These are phyloP conservation scores for Cadophora sp. DNA, from an alignment of 2,329 filamentous ascomycete species.

Conservation along the genomic window DNA sequence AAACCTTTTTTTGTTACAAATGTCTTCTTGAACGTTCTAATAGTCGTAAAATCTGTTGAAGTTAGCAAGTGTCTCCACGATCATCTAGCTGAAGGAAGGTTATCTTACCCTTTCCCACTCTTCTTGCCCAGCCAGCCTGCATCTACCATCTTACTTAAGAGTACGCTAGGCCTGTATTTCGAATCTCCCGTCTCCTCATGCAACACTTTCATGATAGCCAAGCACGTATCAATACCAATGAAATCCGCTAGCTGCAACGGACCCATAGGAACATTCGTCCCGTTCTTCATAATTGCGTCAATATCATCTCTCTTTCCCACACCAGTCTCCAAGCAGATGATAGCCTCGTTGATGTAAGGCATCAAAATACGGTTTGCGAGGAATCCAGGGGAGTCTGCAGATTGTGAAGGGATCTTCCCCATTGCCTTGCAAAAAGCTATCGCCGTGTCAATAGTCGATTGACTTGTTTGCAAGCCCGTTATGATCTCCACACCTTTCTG, in stretches of 20 bases:
- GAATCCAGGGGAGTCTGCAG: constrained; percentile 91
- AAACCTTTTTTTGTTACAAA: not conserved
- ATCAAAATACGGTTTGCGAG: constrained; percentile 96
- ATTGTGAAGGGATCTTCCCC: constrained; percentile 90
- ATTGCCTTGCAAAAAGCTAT: constrained; percentile 87
- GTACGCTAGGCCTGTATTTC: constrained; percentile 90
- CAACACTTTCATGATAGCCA: constrained; percentile 96
- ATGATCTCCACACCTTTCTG: constrained; percentile 99
- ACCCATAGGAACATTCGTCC: constrained; percentile 98
- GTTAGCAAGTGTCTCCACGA: constrained; percentile 27
- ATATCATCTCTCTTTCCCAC: constrained; percentile 91
- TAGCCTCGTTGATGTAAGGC: constrained; percentile 99
- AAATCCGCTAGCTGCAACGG: constrained; percentile 94
- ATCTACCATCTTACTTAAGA: constrained; percentile 95
- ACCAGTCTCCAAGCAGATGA: constrained; percentile 94
- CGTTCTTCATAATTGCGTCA: constrained; percentile 98
- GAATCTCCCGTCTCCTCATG: constrained; percentile 91
- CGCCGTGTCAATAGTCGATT: constrained; percentile 80
- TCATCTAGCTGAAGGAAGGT: not conserved
- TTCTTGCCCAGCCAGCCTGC: constrained; percentile 99
- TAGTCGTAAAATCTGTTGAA: constrained; percentile 44
- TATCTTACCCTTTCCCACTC: constrained; percentile 76
- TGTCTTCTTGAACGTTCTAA: constrained; percentile 25
- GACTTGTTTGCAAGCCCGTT: constrained; percentile 87
- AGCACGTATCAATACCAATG: constrained; percentile 93